Evolutionary conservation across 2,329 filamentous ascomycete genomes (phyloP).

Genomic region (Pseudogymnoascus sp.): DNA sequence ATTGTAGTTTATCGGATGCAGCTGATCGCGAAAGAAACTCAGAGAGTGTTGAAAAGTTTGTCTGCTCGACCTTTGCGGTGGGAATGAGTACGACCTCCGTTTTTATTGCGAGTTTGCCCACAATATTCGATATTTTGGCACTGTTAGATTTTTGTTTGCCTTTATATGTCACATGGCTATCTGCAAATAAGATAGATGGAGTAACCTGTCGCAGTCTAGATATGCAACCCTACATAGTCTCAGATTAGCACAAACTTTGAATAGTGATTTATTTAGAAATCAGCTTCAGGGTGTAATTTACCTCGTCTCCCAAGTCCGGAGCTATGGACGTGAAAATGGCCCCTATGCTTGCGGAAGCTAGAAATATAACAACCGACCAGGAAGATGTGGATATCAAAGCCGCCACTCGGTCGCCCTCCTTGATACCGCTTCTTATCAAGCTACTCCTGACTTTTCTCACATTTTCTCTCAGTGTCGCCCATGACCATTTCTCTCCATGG

Average conservation of each 20-base stretch:
- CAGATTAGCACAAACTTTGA: not conserved
- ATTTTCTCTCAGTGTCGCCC: slow-evolving; percentile 9
- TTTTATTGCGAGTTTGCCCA: not conserved
- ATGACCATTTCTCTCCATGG: slow-evolving; percentile 11
- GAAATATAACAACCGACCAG: slow-evolving; percentile 4
- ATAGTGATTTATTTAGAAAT: not conserved
- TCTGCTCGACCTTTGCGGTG: not conserved
- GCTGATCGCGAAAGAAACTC: slow-evolving; percentile 7
- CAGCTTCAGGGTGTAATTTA: not conserved
- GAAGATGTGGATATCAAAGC: slow-evolving; percentile 1
- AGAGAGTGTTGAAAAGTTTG: slow-evolving; percentile 3
- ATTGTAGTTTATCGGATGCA: slow-evolving; percentile 1
- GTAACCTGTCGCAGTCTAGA: slow-evolving; percentile 8
- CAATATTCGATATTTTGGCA: slow-evolving; percentile 6
- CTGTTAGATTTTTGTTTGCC: slow-evolving; percentile 8
- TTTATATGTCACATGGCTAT: slow-evolving; percentile 12
- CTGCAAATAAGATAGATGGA: slow-evolving; percentile 9
- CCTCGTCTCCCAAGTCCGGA: not conserved
- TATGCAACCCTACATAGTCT: slow-evolving; percentile 5
- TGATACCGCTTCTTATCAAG: slow-evolving; percentile 6
- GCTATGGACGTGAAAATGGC: slow-evolving; percentile 5
- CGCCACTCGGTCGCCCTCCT: not conserved
- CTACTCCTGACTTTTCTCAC: slow-evolving; percentile 3
- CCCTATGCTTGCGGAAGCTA: not conserved
- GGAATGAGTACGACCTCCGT: slow-evolving; percentile 7